A percentile compares a stretch with the other conserved stretches of the same genome.
These are phyloP conservation scores for Gracilaria vermiculophylla DNA, from an alignment of 23 red algal species.

Conservation along the genomic window DNA sequence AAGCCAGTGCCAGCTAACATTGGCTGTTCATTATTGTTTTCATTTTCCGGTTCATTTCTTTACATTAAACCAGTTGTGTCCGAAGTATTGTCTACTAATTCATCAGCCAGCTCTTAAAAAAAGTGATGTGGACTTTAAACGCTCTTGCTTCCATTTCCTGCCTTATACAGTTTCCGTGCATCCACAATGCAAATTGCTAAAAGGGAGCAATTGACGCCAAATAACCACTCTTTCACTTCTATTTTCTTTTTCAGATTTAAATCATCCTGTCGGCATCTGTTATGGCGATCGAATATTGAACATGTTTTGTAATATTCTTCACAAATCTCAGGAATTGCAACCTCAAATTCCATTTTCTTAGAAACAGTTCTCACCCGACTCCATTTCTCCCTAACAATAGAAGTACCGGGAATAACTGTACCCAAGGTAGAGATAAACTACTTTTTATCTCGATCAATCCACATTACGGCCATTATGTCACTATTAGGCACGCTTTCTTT, in stretches of 20 bases:
- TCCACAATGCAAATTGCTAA: slow-evolving; percentile 3
- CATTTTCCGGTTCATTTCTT: too few species aligned
- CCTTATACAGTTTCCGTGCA: not conserved
- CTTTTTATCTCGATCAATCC: not conserved
- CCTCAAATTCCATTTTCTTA: not conserved
- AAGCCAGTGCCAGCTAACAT: too few species aligned
- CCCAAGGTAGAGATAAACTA: not conserved
- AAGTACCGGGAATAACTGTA: not conserved
- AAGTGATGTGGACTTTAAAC: too few species aligned
- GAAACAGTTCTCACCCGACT: not conserved
- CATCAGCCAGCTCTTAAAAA: too few species aligned
- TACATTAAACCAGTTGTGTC: too few species aligned
- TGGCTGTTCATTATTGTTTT: too few species aligned
- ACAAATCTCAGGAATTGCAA: not conserved
- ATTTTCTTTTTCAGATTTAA: not conserved
- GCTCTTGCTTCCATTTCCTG: too few species aligned
- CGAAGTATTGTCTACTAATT: too few species aligned
- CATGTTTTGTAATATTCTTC: not conserved
- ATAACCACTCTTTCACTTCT: slow-evolving; percentile 5
- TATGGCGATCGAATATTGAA: not conserved
- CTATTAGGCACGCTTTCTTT: not conserved
- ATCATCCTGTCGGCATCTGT: not conserved
- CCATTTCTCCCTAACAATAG: not conserved
- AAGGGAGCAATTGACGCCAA: not conserved
- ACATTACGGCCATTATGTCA: not conserved